These are phyloP conservation scores for Lathyrus aphaca DNA, from an alignment of 306 rosid species.

Conservation along the genomic window DNA sequence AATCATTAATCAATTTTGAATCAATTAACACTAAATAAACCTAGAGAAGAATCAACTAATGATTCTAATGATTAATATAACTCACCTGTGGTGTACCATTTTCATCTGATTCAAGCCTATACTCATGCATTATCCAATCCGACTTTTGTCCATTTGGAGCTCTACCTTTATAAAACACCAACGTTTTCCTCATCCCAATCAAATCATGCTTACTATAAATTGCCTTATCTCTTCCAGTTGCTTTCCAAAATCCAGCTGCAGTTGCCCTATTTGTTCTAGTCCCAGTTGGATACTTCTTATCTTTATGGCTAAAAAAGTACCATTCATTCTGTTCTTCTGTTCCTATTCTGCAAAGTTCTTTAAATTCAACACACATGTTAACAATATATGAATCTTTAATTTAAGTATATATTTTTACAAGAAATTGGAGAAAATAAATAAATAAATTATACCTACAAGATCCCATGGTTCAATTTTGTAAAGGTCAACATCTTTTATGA, in stretches of 20 bases:
- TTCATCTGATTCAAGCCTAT: constrained; percentile 87
- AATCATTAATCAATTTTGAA: no score
- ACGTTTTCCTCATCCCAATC: constrained; percentile 91
- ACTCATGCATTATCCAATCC: constrained; percentile 97
- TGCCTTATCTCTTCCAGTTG: constrained; percentile 95
- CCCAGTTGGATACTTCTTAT: constrained; percentile 97
- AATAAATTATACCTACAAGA: constrained; percentile 62
- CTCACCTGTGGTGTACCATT: constrained; percentile 87
- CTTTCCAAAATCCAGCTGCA: constrained; percentile 95
- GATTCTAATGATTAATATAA: background rate
- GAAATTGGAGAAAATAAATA: no score
- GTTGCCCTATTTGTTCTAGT: constrained; percentile 95
- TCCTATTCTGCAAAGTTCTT: constrained; percentile 87
- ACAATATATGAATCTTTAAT: background rate
- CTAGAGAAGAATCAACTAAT: no score
- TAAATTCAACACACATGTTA: constrained; percentile 1
- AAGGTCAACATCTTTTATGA: constrained; percentile 92
- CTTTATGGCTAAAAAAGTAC: constrained; percentile 94
- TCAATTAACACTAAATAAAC: no score
- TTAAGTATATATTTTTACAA: background rate
- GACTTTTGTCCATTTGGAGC: constrained; percentile 99
- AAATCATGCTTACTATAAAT: constrained; percentile 82
- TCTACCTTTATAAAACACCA: constrained; percentile 87
- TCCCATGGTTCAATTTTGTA: constrained; percentile 97
- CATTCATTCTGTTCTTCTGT: constrained; percentile 86